Base-by-base conservation (phyloP, 2,329 filamentous ascomycete species). In the Lanzia echinophila region DNA sequence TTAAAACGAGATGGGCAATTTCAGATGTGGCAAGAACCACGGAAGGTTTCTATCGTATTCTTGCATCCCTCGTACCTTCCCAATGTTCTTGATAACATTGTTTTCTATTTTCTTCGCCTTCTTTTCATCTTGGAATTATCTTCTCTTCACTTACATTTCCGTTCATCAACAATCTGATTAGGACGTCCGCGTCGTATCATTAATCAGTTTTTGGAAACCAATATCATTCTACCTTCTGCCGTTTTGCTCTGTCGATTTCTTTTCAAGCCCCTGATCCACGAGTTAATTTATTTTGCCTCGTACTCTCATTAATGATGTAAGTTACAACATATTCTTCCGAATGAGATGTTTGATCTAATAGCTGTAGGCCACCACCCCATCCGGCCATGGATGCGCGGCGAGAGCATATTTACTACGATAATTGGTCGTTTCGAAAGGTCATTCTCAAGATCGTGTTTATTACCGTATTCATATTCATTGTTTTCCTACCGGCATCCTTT, bases 151-250 rank as follows among this genome's bases (percentile, higher is more conserved):
- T 34, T 44, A 44, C 28, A 38, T 28, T 45, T 36, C 22, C 33
- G 34, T 31, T 47, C 36, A 44, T 49, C 19, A 39, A 17, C 11
- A 41, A 38, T 28, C 19, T 49, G 47, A 36, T 46, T 55, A 43
- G 34, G 47, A 47, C 33, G 45, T 45, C 42, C 32, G 19, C 36
- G 28, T 48, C 38, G 46, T 56, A 58, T 57, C 48, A 43, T 55
- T 56, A 54, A 33, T 46, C 48, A 28, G 28, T 44, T 56, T 45
- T 47, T 39, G 38, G 50, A 53, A 24, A 50, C 42, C 33, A 53
- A 20, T 22, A 28, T 47, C 22, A 42, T 56, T 33, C 34, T 47
- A 39, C 17, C 38, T 53, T 53, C n/a, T 33, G 41, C 28, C 11
- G 47, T 53, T 47, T 33, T 33, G 31, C 15, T 32, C n/a, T 33